phyloP scores from a whole-genome alignment of 2,329 filamentous ascomycete species.

The Pseudogymnoascus sp. region DNA sequence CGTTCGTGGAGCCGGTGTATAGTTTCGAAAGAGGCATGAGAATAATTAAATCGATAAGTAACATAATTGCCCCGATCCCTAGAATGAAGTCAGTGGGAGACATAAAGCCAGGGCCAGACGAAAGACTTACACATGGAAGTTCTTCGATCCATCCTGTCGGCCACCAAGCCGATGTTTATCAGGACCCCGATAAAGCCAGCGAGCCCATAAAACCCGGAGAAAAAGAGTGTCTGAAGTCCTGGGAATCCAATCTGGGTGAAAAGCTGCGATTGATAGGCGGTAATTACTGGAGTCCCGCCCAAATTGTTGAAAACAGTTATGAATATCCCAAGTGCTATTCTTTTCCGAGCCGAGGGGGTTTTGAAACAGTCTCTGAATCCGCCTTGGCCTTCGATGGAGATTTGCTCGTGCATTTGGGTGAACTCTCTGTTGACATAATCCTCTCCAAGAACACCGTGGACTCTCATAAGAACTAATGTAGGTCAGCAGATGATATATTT shows the following conservation, averaged over 20 bases:
- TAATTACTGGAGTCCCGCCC: background rate
- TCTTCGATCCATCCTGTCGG: background rate
- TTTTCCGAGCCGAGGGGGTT: conserved; percentile 6
- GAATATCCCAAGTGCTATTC: conserved; percentile 11
- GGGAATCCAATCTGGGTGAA: conserved; percentile 13
- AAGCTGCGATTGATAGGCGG: conserved; percentile 12
- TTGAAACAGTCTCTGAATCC: conserved; percentile 5
- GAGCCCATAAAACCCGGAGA: conserved; percentile 14
- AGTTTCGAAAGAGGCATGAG: background rate
- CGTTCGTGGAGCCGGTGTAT: conserved; percentile 9
- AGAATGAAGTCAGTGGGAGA: background rate
- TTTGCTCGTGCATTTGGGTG: conserved; percentile 10
- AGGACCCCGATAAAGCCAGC: conserved; percentile 12
- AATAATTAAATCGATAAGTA: background rate
- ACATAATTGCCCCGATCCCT: background rate
- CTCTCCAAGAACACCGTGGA: background rate
- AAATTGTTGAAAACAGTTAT: conserved; percentile 12
- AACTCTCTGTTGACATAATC: background rate
- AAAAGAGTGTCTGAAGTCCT: conserved; percentile 9
- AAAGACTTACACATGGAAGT: background rate
- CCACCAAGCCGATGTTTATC: background rate
- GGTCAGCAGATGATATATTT: background rate
- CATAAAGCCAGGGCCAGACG: background rate
- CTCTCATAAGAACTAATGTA: background rate
- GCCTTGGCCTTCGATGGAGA: conserved; percentile 10